phyloP scores from a whole-genome alignment of 2,329 filamentous ascomycete genomes.

The Hymenoscyphus albidus region DNA sequence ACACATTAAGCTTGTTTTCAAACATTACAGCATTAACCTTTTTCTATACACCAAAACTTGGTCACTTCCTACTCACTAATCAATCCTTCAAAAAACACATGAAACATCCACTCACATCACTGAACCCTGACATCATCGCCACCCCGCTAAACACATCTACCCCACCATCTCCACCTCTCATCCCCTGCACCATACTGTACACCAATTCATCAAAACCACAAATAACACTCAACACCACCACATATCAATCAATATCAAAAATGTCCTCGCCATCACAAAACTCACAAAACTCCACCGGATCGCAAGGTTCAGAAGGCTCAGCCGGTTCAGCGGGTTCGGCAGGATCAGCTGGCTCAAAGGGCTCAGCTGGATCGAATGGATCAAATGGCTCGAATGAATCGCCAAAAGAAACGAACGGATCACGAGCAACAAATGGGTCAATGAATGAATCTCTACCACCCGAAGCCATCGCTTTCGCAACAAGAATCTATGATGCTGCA shows the following conservation, averaged over 20 bases:
- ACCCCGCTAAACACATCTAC: background rate
- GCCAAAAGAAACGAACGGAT: background rate
- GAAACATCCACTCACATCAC: background rate
- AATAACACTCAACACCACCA: background rate
- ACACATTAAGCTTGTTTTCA: no score
- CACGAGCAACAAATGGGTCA: background rate
- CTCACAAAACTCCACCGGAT: background rate
- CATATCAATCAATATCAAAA: background rate
- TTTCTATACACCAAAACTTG: no score
- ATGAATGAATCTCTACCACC: constrained; percentile 41
- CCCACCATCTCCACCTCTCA: background rate
- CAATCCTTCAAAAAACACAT: background rate
- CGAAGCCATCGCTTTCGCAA: constrained; percentile 62
- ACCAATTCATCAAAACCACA: background rate
- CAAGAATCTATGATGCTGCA: constrained; percentile 64
- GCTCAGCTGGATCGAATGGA: background rate
- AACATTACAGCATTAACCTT: no score
- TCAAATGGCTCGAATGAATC: background rate
- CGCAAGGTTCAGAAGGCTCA: background rate
- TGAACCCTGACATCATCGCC: background rate
- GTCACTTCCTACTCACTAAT: background rate
- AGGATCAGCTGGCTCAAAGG: background rate
- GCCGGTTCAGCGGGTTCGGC: background rate
- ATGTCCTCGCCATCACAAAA: background rate
- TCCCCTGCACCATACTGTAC: no score